phyloP scores from a whole-genome alignment of 768 basidiomycete species.

The Boletus rex-veris region DNA sequence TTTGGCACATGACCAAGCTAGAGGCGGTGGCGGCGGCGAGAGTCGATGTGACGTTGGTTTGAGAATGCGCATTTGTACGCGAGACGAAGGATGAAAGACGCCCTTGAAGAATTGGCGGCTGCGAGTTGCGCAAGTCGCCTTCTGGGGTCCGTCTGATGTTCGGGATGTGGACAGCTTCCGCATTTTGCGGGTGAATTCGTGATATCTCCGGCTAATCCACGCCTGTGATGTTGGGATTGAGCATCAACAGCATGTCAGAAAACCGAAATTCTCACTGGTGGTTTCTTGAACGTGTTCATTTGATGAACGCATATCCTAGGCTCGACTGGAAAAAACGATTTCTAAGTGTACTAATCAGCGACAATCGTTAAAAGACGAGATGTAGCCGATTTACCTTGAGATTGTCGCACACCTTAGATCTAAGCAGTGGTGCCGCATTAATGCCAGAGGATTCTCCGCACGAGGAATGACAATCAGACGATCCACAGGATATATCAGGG shows the following conservation, averaged over 20 bases:
- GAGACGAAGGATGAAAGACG: neutral
- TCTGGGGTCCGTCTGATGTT: neutral
- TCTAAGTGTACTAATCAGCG: conserved; percentile 7
- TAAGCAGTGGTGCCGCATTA: neutral
- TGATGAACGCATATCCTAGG: neutral
- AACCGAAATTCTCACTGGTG: conserved; percentile 3
- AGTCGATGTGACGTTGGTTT: neutral
- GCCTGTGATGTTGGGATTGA: conserved; percentile 1
- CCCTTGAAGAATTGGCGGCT: conserved; percentile 2
- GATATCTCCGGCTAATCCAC: neutral
- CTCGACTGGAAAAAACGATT: neutral
- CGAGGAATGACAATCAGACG: neutral
- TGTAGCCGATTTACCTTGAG: neutral
- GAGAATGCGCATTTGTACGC: neutral
- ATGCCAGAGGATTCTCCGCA: neutral
- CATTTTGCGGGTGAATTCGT: neutral
- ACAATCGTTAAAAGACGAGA: neutral
- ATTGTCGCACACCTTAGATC: neutral
- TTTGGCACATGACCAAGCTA: conserved; percentile 18
- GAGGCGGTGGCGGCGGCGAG: neutral
- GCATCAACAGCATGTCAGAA: neutral
- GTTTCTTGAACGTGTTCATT: neutral
- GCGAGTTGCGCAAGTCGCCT: neutral
- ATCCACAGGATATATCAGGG: neutral
- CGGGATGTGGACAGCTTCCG: neutral